Percentiles rank a stretch among this genome's conserved stretches.
These are phyloP conservation scores for Trichoderma pleuroti DNA, from an alignment of 2,329 filamentous ascomycete genomes.

Conservation along the genomic window DNA sequence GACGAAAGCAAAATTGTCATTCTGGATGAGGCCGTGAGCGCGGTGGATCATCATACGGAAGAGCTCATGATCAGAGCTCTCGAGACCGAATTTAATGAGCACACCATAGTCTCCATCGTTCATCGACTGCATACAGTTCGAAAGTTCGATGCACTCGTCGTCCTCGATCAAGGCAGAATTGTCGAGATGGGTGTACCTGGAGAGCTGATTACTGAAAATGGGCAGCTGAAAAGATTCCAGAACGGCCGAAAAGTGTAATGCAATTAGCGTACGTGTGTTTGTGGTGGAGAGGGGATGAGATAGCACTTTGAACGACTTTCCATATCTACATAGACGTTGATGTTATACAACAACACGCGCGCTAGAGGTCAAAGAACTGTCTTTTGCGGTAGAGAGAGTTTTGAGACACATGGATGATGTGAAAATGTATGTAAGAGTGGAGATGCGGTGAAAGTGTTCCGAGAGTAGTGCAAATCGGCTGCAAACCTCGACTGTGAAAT, in stretches of 20 bases:
- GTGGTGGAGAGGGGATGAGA: not conserved
- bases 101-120: slow-evolving; percentile 28
- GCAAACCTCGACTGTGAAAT: not conserved
- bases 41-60: not conserved
- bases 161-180: not conserved
- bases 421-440: not conserved
- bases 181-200: not conserved
- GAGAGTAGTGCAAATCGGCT: not conserved
- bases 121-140: slow-evolving; percentile 25
- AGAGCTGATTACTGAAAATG: not conserved
- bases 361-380: not conserved
- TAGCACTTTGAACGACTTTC: not conserved
- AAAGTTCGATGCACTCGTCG: slow-evolving; percentile 6
- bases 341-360: not conserved
- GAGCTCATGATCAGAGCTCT: slow-evolving; percentile 21
- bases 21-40: slow-evolving; percentile 38
- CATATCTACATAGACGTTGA: not conserved
- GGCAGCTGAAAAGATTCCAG: not conserved
- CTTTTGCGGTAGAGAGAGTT: not conserved
- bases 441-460: not conserved
- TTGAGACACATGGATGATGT: not conserved
- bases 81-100: slow-evolving; percentile 23
- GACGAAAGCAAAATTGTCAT: slow-evolving; percentile 31
- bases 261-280: not conserved
- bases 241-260: not conserved